Conservation (phyloP, 129 eudicot species). For the Deinandra increscens region DNA sequence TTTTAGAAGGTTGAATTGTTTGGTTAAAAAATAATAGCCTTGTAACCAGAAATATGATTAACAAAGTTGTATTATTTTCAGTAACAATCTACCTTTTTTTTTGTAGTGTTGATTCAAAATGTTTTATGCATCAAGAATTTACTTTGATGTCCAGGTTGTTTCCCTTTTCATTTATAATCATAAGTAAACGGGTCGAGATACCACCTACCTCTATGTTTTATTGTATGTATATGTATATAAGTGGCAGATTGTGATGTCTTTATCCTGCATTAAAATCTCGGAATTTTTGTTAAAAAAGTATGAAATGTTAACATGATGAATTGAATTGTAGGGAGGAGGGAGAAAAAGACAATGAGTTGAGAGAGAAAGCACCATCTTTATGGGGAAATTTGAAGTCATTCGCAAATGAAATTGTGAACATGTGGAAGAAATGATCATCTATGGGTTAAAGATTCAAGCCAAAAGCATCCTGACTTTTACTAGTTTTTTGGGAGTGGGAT, state of each 20-base stretch:
- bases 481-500: constrained; percentile 2
- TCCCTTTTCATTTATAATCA: neutral
- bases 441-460: constrained; percentile 15
- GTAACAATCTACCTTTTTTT: too few species aligned
- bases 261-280: too few species aligned
- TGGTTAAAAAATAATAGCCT: neutral
- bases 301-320: neutral
- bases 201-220: too few species aligned
- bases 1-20: neutral
- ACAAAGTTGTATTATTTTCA: neutral
- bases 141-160: neutral
- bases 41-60: neutral
- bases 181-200: too few species aligned
- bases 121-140: neutral
- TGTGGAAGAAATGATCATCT: constrained; percentile 37
- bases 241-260: too few species aligned
- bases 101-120: neutral
- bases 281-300: too few species aligned
- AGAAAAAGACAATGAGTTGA: constrained; percentile 18
- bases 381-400: constrained; percentile 49
- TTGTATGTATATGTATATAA: too few species aligned
- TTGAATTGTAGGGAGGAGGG: constrained; percentile 9
- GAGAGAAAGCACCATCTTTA: constrained; percentile 37
- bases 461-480: neutral
- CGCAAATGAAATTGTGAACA: constrained; percentile 39